A percentile compares a stretch with the other conserved stretches of the same genome.
Conservation (phyloP, 805 yeast genomes). For the Wickerhamomyces subpelliculosus region DNA sequence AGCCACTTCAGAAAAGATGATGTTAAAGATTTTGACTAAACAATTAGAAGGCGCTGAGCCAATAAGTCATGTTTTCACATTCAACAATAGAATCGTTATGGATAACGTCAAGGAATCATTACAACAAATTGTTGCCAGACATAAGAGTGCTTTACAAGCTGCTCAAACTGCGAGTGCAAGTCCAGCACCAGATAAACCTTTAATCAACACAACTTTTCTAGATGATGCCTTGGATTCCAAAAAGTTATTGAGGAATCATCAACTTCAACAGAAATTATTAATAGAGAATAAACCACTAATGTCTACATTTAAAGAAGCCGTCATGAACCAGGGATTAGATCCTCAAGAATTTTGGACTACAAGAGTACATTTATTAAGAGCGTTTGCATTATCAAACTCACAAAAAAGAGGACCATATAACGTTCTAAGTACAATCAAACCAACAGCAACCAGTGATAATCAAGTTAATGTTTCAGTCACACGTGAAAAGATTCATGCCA, state of each 20-base stretch:
- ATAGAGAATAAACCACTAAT: slow-evolving; percentile 62
- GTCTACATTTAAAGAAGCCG: slow-evolving; percentile 80
- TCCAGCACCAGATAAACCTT: slow-evolving; percentile 18
- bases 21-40: slow-evolving; percentile 48
- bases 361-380: slow-evolving; percentile 69
- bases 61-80: slow-evolving; percentile 41
- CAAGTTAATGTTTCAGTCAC: slow-evolving; percentile 91
- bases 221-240: slow-evolving; percentile 46
- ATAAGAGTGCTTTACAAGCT: slow-evolving; percentile 31
- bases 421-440: slow-evolving; percentile 87
- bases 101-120: slow-evolving; percentile 61
- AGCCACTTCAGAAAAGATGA: slow-evolving; percentile 58
- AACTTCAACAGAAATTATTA: slow-evolving; percentile 72
- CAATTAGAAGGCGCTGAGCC: slow-evolving; percentile 26
- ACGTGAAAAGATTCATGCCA: slow-evolving; percentile 80
- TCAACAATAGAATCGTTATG: slow-evolving; percentile 70
- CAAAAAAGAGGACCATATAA: slow-evolving; percentile 93
- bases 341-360: slow-evolving; percentile 86
- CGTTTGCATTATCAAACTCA: slow-evolving; percentile 75
- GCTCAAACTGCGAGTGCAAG: slow-evolving; percentile 14
- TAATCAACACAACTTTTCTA: slow-evolving; percentile 29
- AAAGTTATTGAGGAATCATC: slow-evolving; percentile 60
- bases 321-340: slow-evolving; percentile 66
- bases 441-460: slow-evolving; percentile 88
- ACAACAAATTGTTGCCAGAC: slow-evolving; percentile 63